These are phyloP conservation scores for Monosporozyma solicola DNA, from an alignment of 805 yeast genomes.

Conservation along the genomic window DNA sequence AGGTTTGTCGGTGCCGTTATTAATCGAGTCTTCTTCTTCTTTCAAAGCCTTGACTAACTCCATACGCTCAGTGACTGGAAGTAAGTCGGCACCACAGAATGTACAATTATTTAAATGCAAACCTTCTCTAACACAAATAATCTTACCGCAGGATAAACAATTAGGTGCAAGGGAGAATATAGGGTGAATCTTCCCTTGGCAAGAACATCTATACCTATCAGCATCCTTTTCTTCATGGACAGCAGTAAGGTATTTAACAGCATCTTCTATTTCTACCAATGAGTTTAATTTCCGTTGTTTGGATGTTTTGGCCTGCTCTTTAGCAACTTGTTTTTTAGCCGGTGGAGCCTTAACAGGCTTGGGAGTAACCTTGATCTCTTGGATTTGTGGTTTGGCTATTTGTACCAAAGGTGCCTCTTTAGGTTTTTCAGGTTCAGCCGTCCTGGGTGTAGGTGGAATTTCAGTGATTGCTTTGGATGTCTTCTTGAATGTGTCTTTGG, in stretches of 20 bases:
- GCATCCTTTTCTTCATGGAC: slow-evolving; percentile 15
- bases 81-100: slow-evolving; percentile 61
- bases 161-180: slow-evolving; percentile 85
- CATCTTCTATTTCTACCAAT: slow-evolving; percentile 57
- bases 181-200: slow-evolving; percentile 86
- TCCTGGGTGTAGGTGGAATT: neutral
- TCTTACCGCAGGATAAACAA: slow-evolving; percentile 89
- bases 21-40: slow-evolving; percentile 41
- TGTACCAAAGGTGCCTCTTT: neutral
- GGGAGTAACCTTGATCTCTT: neutral
- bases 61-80: slow-evolving; percentile 51
- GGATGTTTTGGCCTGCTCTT: slow-evolving; percentile 5
- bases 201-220: slow-evolving; percentile 45
- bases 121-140: slow-evolving; percentile 85
- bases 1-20: slow-evolving; percentile 11
- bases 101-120: slow-evolving; percentile 69
- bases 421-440: neutral
- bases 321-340: neutral
- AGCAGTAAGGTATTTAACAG: slow-evolving; percentile 45
- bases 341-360: neutral
- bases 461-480: neutral
- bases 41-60: slow-evolving; percentile 47
- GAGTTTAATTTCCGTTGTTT: slow-evolving; percentile 42
- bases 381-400: neutral
- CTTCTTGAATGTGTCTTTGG: neutral